Conservation (phyloP, 148 eudicot genomes). For the Heliamphora exappendiculata region DNA sequence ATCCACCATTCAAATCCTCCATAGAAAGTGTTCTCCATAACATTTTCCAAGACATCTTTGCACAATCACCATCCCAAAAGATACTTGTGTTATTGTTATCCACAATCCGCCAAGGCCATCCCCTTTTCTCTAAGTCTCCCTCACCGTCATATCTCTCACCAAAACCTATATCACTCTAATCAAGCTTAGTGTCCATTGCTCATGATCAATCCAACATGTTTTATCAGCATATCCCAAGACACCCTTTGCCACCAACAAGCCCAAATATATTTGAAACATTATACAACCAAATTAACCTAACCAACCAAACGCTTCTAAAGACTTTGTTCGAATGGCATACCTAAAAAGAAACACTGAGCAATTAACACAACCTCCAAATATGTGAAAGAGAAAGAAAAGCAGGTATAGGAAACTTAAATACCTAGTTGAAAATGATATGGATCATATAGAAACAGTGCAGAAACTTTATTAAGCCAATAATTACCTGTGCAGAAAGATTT, state of each 20-base stretch:
- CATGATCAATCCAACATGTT: not conserved
- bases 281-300: not conserved
- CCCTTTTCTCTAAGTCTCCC: not conserved
- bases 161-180: not conserved
- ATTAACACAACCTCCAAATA: not conserved
- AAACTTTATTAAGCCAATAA: not conserved
- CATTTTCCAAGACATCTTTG: not conserved
- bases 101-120: not conserved
- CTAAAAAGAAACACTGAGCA: not conserved
- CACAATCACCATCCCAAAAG: not conserved
- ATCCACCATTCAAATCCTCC: not conserved
- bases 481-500: slow-evolving; percentile 85
- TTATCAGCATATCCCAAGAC: not conserved
- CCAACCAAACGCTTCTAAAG: not conserved
- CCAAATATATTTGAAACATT: not conserved
- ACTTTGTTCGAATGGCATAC: not conserved
- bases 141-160: not conserved
- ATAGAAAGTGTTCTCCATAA: not conserved
- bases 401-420: not conserved
- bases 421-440: not conserved
- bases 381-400: not conserved
- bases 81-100: not conserved
- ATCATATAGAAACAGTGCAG: not conserved
- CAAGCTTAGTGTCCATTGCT: not conserved
- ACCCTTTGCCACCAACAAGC: not conserved